phyloP scores from a whole-genome alignment of 208 protist species.

The Balamuthia mandrillaris region DNA sequence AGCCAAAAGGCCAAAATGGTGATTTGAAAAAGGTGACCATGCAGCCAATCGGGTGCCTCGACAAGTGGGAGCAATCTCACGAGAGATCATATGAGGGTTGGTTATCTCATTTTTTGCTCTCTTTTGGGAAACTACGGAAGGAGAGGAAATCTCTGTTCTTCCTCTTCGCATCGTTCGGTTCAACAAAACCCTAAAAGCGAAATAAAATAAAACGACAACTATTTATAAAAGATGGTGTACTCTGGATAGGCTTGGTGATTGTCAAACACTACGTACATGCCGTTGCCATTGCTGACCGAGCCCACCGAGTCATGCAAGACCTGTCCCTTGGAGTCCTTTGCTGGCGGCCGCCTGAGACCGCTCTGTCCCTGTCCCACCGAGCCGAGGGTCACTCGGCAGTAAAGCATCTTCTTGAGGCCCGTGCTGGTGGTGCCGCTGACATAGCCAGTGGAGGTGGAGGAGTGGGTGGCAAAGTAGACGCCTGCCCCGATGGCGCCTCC shows the following conservation, averaged over 20 bases:
- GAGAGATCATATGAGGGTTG: too few relatives aligned
- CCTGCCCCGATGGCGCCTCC: neutral
- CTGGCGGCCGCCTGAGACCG: neutral
- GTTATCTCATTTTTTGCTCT: too few relatives aligned
- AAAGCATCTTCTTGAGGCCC: constrained; percentile 10
- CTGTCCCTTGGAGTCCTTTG: neutral
- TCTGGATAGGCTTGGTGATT: neutral
- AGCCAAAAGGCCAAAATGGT: too few relatives aligned
- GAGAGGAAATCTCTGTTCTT: too few relatives aligned
- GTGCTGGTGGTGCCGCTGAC: neutral
- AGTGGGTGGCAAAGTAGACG: neutral
- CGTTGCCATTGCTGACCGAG: neutral
- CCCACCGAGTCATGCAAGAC: neutral
- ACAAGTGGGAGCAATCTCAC: too few relatives aligned
- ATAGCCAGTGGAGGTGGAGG: neutral
- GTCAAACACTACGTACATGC: constrained; percentile 8
- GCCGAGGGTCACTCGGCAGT: neutral
- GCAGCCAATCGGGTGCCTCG: too few relatives aligned
- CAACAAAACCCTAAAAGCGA: too few relatives aligned
- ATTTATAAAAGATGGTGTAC: neutral
- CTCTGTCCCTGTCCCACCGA: neutral
- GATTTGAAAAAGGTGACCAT: too few relatives aligned
- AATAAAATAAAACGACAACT: neutral
- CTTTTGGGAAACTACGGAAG: too few relatives aligned
- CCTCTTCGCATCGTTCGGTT: too few relatives aligned